Evolutionary conservation across 2,329 filamentous ascomycete genomes (phyloP).

Genomic region (Sordariomycetes sp.): DNA sequence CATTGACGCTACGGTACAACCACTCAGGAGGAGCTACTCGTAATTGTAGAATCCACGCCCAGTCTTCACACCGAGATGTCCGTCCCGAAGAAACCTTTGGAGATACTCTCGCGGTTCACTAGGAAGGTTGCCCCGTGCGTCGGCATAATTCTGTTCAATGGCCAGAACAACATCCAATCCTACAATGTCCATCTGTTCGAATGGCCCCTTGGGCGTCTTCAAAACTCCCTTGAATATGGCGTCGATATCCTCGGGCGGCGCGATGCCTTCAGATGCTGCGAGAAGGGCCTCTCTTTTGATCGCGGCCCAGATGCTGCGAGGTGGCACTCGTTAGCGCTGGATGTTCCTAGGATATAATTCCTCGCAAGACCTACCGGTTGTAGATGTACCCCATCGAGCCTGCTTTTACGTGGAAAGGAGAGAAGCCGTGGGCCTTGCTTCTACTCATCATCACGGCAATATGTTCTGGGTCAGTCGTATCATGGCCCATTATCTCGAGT

Average conservation of each 20-base stretch:
- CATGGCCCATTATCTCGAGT: constrained; percentile 21
- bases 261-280: constrained; percentile 17
- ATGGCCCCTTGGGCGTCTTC: constrained; percentile 18
- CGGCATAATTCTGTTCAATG: constrained; percentile 19
- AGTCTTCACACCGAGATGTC: constrained; percentile 17
- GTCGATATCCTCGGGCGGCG: constrained; percentile 19
- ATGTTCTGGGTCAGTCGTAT: constrained; percentile 11
- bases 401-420: constrained; percentile 17
- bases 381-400: constrained; percentile 21
- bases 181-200: constrained; percentile 20
- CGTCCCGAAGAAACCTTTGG: constrained; percentile 11
- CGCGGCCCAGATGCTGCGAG: constrained; percentile 18
- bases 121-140: constrained; percentile 13
- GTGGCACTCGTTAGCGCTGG: neutral
- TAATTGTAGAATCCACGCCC: constrained; percentile 18
- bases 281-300: constrained; percentile 20
- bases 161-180: constrained; percentile 18
- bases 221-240: constrained; percentile 17
- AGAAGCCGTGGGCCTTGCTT: constrained; percentile 16
- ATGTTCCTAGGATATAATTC: neutral
- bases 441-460: constrained; percentile 14
- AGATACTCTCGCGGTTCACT: constrained; percentile 14
- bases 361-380: constrained; percentile 12
- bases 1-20: neutral
- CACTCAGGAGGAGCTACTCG: neutral